These are phyloP conservation scores for Delphinella strobiligena DNA, from an alignment of 2,329 filamentous ascomycete genomes.

Conservation along the genomic window DNA sequence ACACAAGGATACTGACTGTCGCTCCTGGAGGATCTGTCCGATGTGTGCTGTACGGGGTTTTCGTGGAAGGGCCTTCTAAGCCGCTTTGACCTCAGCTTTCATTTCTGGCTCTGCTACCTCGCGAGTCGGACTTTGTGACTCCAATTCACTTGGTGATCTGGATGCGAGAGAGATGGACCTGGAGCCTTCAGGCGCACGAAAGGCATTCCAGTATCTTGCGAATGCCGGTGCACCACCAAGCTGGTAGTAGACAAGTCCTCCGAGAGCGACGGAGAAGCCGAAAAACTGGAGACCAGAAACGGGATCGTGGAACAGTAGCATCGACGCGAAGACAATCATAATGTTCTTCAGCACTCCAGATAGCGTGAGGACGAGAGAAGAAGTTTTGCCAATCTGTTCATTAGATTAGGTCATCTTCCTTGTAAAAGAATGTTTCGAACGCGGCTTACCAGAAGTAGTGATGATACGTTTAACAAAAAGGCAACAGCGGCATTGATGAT, in stretches of 20 bases:
- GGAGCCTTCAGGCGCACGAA: background rate
- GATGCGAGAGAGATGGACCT: background rate
- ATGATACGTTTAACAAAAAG: slow-evolving; percentile 12
- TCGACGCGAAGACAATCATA: slow-evolving; percentile 14
- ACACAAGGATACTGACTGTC: too few relatives aligned
- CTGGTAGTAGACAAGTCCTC: slow-evolving; percentile 61
- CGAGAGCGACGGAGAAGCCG: slow-evolving; percentile 46
- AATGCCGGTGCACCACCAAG: slow-evolving; percentile 41
- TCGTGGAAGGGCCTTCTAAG: too few relatives aligned
- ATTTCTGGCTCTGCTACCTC: background rate
- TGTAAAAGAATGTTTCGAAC: background rate
- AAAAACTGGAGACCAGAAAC: slow-evolving; percentile 12
- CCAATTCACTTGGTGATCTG: background rate
- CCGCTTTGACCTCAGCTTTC: background rate
- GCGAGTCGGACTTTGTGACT: background rate
- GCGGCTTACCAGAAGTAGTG: slow-evolving; percentile 12
- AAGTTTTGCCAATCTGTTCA: slow-evolving; percentile 14
- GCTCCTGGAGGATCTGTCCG: too few relatives aligned
- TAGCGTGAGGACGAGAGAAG: slow-evolving; percentile 15
- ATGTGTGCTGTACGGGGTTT: too few relatives aligned
- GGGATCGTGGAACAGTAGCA: slow-evolving; percentile 13
- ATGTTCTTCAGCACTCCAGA: slow-evolving; percentile 15
- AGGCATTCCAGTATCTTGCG: background rate
- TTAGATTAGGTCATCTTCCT: background rate
- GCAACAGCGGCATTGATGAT: slow-evolving; percentile 12